Evolutionary conservation across 1,284 basidiomycete genomes (phyloP).

Genomic region (Anthracocystis walkeri): DNA sequence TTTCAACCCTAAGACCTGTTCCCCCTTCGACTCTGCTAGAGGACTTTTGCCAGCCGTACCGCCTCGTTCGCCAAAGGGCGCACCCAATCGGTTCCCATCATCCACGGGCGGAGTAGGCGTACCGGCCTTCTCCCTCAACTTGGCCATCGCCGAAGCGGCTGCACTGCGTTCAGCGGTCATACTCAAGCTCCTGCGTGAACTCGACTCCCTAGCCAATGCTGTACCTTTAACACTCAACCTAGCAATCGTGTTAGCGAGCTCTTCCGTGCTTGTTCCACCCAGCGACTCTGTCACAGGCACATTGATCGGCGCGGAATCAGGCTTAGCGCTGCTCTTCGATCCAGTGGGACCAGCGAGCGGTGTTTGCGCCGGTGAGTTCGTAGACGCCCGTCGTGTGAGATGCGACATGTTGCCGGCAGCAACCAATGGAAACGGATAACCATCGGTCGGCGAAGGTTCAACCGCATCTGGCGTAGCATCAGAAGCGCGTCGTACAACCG

Average conservation of each 20-base stretch:
- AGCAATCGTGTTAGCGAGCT: slow-evolving; percentile 58
- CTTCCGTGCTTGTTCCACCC: slow-evolving; percentile 36
- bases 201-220: slow-evolving; percentile 30
- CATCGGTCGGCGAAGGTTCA: slow-evolving; percentile 25
- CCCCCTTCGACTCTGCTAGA: slow-evolving; percentile 10
- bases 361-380: slow-evolving; percentile 44
- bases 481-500: slow-evolving; percentile 20
- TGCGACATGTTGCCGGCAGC: slow-evolving; percentile 22
- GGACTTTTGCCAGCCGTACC: slow-evolving; percentile 10
- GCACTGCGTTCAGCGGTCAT: slow-evolving; percentile 44
- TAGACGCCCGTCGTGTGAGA: slow-evolving; percentile 45
- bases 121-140: slow-evolving; percentile 28
- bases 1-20: slow-evolving; percentile 20
- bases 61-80: slow-evolving; percentile 12
- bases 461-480: slow-evolving; percentile 36
- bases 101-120: slow-evolving; percentile 17
- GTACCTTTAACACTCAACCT: slow-evolving; percentile 57
- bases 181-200: slow-evolving; percentile 25
- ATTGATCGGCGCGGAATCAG: slow-evolving; percentile 1
- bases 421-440: slow-evolving; percentile 58
- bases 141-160: slow-evolving; percentile 44
- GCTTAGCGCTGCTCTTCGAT: background rate
- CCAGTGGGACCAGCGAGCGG: slow-evolving; percentile 34
- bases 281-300: slow-evolving; percentile 14
- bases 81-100: slow-evolving; percentile 5